A percentile compares a stretch with the other conserved stretches of the same genome.
phyloP scores from a whole-genome alignment of 2,329 filamentous ascomycete species.

The Cladobotryum protrusum region DNA sequence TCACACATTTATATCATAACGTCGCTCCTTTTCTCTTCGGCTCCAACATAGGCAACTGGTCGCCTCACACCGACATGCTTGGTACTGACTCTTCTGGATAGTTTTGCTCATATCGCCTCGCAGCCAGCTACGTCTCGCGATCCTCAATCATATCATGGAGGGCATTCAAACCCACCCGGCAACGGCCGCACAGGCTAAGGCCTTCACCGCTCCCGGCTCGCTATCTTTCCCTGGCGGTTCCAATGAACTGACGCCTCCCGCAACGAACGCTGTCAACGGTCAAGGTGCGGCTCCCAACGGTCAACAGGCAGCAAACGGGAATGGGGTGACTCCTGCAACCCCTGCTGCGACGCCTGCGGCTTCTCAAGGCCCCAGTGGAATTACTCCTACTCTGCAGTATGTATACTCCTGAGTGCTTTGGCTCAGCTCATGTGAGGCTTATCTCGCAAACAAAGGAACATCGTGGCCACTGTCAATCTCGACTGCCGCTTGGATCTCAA shows the following conservation, averaged over 20 bases:
- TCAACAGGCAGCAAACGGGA: constrained; percentile 57
- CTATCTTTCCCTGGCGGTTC: constrained; percentile 85
- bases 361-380: constrained; percentile 74
- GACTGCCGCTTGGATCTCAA: constrained; percentile 96
- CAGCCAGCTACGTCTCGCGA: constrained; percentile 15
- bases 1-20: not conserved
- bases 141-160: constrained; percentile 59
- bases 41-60: not conserved
- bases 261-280: constrained; percentile 56
- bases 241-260: constrained; percentile 75
- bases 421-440: constrained; percentile 42
- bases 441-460: constrained; percentile 69
- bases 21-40: constrained; percentile 1
- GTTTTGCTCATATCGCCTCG: constrained; percentile 27
- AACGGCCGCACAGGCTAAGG: constrained; percentile 88
- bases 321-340: constrained; percentile 80
- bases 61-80: constrained; percentile 1
- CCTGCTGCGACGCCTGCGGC: constrained; percentile 88
- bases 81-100: constrained; percentile 24
- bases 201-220: constrained; percentile 87
- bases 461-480: constrained; percentile 97
- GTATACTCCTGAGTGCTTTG: constrained; percentile 48
- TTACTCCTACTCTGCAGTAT: constrained; percentile 94
- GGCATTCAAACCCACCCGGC: constrained; percentile 85
- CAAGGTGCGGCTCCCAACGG: constrained; percentile 36